Percentiles rank a stretch among this genome's conserved stretches.
Evolutionary conservation across 1,284 basidiomycete species (phyloP).

Genomic region (Taiwanofungus camphoratus): DNA sequence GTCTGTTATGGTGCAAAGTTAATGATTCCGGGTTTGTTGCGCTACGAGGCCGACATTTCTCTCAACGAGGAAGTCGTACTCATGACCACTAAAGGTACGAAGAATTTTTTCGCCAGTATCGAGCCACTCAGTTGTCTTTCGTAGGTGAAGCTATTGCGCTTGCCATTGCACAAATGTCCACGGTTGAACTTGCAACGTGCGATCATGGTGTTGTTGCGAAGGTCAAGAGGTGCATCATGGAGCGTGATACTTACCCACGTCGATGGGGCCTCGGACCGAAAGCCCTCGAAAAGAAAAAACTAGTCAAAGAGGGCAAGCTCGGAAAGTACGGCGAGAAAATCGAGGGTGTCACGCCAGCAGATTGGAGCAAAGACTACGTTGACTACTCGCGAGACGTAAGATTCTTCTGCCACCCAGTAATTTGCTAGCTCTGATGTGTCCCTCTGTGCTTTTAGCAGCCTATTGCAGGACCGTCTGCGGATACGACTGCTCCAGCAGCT

Average conservation of each 20-base stretch:
- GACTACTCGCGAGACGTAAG: slow-evolving; percentile 75
- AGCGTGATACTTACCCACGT: slow-evolving; percentile 96
- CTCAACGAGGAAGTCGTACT: slow-evolving; percentile 96
- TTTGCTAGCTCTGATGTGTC: not conserved
- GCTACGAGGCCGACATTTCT: slow-evolving; percentile 96
- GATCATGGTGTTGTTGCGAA: slow-evolving; percentile 99
- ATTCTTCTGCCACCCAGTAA: slow-evolving; percentile 4
- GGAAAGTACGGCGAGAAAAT: slow-evolving; percentile 94
- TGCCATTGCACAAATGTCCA: slow-evolving; percentile 97
- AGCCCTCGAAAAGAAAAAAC: slow-evolving; percentile 97
- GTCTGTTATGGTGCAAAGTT: slow-evolving; percentile 99
- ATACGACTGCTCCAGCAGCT: slow-evolving; percentile 18
- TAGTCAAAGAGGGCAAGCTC: slow-evolving; percentile 94
- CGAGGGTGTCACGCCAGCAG: slow-evolving; percentile 85
- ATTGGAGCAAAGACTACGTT: slow-evolving; percentile 91
- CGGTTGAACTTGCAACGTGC: slow-evolving; percentile 95
- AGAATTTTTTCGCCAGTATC: not conserved
- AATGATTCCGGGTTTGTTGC: slow-evolving; percentile 98
- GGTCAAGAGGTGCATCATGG: slow-evolving; percentile 99
- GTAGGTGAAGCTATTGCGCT: slow-evolving; percentile 94
- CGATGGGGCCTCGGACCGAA: slow-evolving; percentile 98
- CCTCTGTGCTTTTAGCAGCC: slow-evolving; percentile 32
- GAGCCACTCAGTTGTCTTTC: not conserved
- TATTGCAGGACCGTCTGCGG: slow-evolving; percentile 38
- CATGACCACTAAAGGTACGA: slow-evolving; percentile 95